phyloP scores from a whole-genome alignment of 2,329 filamentous ascomycete species.

The Pseudogymnoascus sp. region DNA sequence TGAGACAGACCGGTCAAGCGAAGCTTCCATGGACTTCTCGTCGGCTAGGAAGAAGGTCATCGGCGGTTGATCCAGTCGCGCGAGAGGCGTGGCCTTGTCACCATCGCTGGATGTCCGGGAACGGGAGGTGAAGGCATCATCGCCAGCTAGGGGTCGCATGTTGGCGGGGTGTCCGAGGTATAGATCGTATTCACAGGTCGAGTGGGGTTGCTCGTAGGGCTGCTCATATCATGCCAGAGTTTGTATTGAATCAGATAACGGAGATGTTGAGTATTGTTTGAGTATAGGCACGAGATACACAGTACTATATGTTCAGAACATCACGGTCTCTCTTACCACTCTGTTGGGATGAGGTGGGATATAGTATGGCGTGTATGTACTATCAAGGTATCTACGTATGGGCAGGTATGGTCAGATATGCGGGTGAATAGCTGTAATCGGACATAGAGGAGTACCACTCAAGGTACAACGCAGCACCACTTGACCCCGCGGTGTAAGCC shows the following conservation, averaged over 20 bases:
- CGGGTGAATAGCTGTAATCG: neutral
- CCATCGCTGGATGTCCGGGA: conserved; percentile 30
- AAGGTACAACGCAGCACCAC: conserved; percentile 6
- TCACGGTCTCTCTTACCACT: neutral
- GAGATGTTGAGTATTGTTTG: neutral
- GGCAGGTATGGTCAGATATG: neutral
- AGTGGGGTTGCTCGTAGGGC: neutral
- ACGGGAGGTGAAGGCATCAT: conserved; percentile 34
- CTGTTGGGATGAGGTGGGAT: conserved; percentile 4
- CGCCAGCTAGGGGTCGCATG: conserved; percentile 41
- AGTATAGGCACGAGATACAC: neutral
- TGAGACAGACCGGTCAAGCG: conserved; percentile 26
- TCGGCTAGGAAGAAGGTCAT: conserved; percentile 47
- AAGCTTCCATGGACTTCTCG: conserved; percentile 40
- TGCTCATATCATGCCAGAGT: conserved; percentile 3
- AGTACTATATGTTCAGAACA: neutral
- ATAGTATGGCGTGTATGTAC: neutral
- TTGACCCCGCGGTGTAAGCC: conserved; percentile 5
- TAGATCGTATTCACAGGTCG: neutral
- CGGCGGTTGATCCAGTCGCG: conserved; percentile 28
- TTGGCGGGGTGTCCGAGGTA: conserved; percentile 9
- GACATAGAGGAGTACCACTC: neutral
- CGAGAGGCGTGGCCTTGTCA: conserved; percentile 32
- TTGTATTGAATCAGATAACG: neutral
- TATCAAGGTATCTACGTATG: neutral